Conservation (phyloP, 768 basidiomycete genomes). For the Mrakia blollopis region DNA sequence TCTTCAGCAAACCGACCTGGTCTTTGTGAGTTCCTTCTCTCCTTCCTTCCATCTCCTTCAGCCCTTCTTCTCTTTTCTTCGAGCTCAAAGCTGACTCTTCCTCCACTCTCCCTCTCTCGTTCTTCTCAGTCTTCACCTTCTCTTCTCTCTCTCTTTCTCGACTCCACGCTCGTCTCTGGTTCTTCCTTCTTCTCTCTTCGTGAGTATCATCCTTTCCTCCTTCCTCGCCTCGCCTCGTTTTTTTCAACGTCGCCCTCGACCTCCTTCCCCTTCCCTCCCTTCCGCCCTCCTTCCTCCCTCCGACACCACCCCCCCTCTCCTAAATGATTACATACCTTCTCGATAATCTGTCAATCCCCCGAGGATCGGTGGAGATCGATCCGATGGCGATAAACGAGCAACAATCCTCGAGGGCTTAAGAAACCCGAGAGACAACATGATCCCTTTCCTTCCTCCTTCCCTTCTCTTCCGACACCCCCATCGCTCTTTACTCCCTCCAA, state of each 20-base stretch:
- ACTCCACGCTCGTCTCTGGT: background rate
- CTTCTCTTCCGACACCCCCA: slow-evolving; percentile 4
- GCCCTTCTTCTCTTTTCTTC: background rate
- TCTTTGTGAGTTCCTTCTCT: no score
- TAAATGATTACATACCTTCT: slow-evolving; percentile 14
- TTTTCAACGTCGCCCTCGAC: background rate
- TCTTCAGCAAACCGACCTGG: background rate
- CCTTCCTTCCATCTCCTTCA: background rate
- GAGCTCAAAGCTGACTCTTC: background rate
- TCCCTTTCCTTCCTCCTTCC: slow-evolving; percentile 33
- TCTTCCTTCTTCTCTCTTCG: no score
- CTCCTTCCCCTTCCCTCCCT: background rate
- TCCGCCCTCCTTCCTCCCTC: background rate
- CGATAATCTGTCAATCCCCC: slow-evolving; percentile 25
- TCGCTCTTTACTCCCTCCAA: background rate
- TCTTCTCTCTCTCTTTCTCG: no score
- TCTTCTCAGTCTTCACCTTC: no score
- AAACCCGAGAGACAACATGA: slow-evolving; percentile 13
- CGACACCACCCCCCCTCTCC: background rate
- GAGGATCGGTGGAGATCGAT: slow-evolving; percentile 18
- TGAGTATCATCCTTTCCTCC: background rate
- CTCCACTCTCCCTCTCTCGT: no score
- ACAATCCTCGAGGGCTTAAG: slow-evolving; percentile 17
- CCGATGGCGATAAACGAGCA: slow-evolving; percentile 16
- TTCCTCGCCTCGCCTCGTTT: no score